phyloP scores from a whole-genome alignment of 176 grass and related monocot genomes.

The Ensete glaucum region DNA sequence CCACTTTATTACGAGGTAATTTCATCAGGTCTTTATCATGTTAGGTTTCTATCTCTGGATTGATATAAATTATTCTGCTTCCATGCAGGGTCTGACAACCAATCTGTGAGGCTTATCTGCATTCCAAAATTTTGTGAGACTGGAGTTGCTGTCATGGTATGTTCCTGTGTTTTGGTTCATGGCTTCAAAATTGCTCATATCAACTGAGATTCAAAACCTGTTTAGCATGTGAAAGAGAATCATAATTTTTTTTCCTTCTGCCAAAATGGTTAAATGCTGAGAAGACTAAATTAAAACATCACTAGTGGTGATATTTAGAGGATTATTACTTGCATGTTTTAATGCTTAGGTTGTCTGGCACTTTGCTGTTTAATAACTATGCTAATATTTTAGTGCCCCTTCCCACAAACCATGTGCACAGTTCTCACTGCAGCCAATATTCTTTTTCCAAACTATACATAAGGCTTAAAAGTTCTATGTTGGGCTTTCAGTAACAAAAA shows the following conservation, averaged over 20 bases:
- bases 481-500: neutral
- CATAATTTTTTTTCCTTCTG: neutral
- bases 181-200: neutral
- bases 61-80: constrained; percentile 15
- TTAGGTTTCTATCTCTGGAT: constrained; percentile 1
- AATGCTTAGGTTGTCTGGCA: too few species aligned
- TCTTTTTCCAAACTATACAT: neutral
- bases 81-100: constrained; percentile 61
- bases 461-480: neutral
- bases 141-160: constrained; percentile 79
- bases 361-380: neutral
- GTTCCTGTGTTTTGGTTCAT: neutral
- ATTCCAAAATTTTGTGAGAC: constrained; percentile 83
- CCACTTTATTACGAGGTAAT: constrained; percentile 59
- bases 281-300: neutral
- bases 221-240: neutral
- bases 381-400: too few species aligned
- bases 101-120: constrained; percentile 72
- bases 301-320: neutral
- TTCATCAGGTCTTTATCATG: constrained; percentile 7
- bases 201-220: neutral
- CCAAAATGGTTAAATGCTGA: neutral
- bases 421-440: neutral
- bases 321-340: neutral
- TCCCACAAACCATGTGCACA: neutral